A percentile compares a stretch with the other conserved stretches of the same genome.
phyloP scores from a whole-genome alignment of 2,329 filamentous ascomycete species.

The Cladophialophora carrionii region DNA sequence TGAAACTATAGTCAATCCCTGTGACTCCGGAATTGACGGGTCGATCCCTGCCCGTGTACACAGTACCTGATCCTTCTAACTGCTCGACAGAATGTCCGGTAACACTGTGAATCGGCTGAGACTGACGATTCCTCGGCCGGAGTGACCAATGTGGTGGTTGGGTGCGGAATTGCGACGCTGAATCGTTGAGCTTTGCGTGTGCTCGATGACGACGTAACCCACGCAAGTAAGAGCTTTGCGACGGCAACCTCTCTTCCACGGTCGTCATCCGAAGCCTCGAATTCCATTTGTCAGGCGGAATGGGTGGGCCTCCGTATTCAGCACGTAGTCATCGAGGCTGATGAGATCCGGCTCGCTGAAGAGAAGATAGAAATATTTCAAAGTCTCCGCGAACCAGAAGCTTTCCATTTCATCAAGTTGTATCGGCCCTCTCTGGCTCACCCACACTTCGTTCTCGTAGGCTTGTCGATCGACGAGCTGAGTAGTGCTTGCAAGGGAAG shows the following conservation, averaged over 20 bases:
- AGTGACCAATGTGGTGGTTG: slow-evolving; percentile 16
- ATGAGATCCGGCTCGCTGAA: slow-evolving; percentile 50
- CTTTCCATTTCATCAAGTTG: slow-evolving; percentile 1
- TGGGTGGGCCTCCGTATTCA: slow-evolving; percentile 51
- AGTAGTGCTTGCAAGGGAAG: slow-evolving; percentile 64
- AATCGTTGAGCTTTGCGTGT: slow-evolving; percentile 18
- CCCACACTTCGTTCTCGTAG: slow-evolving; percentile 1
- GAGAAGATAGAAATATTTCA: slow-evolving; percentile 55
- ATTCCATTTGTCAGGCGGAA: slow-evolving; percentile 33
- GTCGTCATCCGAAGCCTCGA: too few species aligned
- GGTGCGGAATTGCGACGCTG: slow-evolving; percentile 14
- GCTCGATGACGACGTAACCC: neutral
- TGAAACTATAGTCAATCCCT: too few species aligned
- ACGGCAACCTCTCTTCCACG: neutral
- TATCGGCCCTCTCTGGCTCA: neutral
- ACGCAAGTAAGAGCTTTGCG: neutral
- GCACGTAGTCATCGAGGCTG: slow-evolving; percentile 52
- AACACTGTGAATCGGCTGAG: slow-evolving; percentile 21
- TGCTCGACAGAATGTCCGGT: slow-evolving; percentile 23
- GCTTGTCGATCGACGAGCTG: slow-evolving; percentile 9
- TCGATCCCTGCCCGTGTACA: too few species aligned
- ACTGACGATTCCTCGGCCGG: slow-evolving; percentile 21
- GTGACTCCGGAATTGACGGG: too few species aligned
- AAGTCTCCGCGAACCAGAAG: slow-evolving; percentile 42
- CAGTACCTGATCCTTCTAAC: neutral